Percentiles rank a stretch among this genome's conserved stretches.
phyloP scores from a whole-genome alignment of 2,329 filamentous ascomycete genomes.

The Penicillium sp. region DNA sequence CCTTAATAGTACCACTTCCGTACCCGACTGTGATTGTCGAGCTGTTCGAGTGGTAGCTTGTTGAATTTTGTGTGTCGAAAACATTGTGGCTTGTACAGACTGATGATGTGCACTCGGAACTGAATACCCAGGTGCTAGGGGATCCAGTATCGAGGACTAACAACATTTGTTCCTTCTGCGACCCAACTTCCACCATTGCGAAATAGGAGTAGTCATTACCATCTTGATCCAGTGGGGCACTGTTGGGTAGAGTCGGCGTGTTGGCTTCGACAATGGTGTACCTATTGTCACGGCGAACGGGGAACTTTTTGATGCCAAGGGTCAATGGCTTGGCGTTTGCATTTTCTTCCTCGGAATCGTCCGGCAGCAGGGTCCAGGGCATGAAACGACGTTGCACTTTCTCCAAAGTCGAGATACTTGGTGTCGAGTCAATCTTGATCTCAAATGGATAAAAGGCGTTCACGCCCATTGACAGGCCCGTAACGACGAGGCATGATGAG shows the following conservation, averaged over 20 bases:
- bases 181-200: constrained; percentile 51
- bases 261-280: constrained; percentile 48
- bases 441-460: constrained; percentile 47
- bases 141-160: constrained; percentile 58
- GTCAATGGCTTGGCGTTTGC: constrained; percentile 25
- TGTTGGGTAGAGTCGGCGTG: constrained; percentile 45
- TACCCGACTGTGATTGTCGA: constrained; percentile 67
- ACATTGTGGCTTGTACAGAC: constrained; percentile 70
- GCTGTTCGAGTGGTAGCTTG: constrained; percentile 54
- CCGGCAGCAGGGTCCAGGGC: constrained; percentile 26
- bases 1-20: constrained; percentile 72
- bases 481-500: constrained; percentile 36
- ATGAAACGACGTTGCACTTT: constrained; percentile 34
- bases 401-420: constrained; percentile 14
- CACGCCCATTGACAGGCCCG: constrained; percentile 34
- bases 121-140: constrained; percentile 80
- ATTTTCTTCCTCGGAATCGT: constrained; percentile 20
- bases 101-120: constrained; percentile 62
- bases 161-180: constrained; percentile 51
- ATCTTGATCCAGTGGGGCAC: constrained; percentile 55
- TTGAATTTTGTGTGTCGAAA: constrained; percentile 67
- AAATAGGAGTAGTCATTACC: constrained; percentile 58
- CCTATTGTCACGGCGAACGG: constrained; percentile 47
- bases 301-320: constrained; percentile 40
- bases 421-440: constrained; percentile 21